A percentile compares a stretch with the other conserved stretches of the same genome.
These are phyloP conservation scores for Pinus tabuliformis DNA, from an alignment of 75 land plant genomes.

Conservation along the genomic window DNA sequence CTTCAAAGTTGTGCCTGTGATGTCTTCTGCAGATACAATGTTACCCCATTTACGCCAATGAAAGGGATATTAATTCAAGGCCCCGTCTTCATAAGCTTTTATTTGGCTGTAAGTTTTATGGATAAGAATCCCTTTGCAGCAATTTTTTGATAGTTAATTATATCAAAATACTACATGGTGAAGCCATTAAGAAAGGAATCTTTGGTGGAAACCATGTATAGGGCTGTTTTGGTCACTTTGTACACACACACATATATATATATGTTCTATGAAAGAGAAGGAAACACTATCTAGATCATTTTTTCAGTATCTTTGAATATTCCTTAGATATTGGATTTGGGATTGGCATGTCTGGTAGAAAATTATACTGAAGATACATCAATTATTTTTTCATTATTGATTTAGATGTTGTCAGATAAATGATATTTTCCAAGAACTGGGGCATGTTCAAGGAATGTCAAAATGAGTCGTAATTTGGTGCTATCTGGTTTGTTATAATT, in stretches of 20 bases:
- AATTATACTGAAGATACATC: background rate
- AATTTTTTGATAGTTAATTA: background rate
- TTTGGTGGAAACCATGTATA: background rate
- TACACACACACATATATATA: background rate
- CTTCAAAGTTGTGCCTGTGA: background rate
- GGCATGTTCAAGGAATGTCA: no score
- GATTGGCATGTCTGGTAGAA: background rate
- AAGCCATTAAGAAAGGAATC: background rate
- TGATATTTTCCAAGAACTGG: no score
- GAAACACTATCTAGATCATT: background rate
- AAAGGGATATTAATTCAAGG: constrained; percentile 83
- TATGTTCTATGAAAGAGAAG: constrained; percentile 2
- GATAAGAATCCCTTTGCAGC: background rate
- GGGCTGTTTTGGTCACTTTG: background rate
- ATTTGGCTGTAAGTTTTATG: constrained; percentile 74
- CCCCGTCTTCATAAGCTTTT: constrained; percentile 87
- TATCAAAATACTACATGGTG: background rate
- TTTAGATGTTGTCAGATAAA: background rate
- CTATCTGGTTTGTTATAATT: constrained; percentile 6
- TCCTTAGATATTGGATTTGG: background rate
- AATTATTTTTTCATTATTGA: background rate
- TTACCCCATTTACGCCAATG: constrained; percentile 75
- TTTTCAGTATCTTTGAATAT: background rate
- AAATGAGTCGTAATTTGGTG: no score
- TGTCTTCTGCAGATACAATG: constrained; percentile 57